These are phyloP conservation scores for Zea mays DNA, from an alignment of 176 grass and related monocot genomes.

Conservation along the genomic window DNA sequence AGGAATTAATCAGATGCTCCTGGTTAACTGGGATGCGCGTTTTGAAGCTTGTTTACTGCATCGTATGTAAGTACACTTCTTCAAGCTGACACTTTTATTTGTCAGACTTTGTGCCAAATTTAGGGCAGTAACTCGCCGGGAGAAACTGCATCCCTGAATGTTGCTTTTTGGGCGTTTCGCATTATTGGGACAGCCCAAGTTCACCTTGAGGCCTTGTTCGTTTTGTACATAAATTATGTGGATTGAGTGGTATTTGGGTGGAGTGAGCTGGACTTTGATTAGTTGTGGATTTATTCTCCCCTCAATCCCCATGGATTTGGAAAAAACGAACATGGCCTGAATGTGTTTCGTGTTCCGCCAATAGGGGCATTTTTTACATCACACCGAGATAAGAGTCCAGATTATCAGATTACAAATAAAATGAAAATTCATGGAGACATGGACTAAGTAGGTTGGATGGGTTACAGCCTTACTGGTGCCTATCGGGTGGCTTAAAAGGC, in stretches of 20 bases:
- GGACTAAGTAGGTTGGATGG: neutral
- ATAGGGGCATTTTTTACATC: neutral
- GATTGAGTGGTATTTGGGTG: too few species aligned
- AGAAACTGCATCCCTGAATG: neutral
- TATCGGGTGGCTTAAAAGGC: neutral
- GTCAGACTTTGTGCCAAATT: neutral
- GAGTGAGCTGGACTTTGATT: too few species aligned
- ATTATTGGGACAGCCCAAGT: neutral
- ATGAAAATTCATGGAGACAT: neutral
- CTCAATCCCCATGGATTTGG: too few species aligned
- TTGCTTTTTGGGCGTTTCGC: neutral
- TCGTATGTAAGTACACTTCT: constrained; percentile 14
- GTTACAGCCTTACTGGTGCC: neutral
- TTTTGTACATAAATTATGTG: too few species aligned
- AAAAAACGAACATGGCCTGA: too few species aligned
- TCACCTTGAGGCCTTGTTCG: neutral
- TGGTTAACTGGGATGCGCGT: constrained; percentile 12
- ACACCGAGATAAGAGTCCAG: neutral
- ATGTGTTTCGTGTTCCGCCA: neutral
- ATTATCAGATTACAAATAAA: neutral
- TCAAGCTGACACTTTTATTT: neutral
- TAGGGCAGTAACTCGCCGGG: neutral
- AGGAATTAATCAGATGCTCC: neutral
- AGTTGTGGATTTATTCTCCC: too few species aligned
- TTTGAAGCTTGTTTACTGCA: constrained; percentile 1